phyloP scores from a whole-genome alignment of 805 yeast species.

The Barnettozyma sp. region DNA sequence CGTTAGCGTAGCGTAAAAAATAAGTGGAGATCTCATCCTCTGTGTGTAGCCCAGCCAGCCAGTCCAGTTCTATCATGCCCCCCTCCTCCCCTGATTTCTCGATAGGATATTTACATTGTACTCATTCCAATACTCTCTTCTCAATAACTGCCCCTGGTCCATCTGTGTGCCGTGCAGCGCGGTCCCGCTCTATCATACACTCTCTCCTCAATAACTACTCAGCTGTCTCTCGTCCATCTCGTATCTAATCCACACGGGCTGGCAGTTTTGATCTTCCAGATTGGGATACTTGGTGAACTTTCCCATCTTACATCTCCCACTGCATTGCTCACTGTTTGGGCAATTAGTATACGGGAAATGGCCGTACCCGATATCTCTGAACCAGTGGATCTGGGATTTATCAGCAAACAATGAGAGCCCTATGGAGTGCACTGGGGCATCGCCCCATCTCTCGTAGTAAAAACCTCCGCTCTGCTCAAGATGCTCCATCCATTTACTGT shows the following conservation, averaged over 20 bases:
- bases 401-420: constrained; percentile 71
- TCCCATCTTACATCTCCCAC: constrained; percentile 44
- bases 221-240: constrained; percentile 30
- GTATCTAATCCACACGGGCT: constrained; percentile 58
- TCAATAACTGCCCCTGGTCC: no score
- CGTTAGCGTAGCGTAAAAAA: no score
- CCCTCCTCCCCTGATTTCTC: no score
- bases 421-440: constrained; percentile 82
- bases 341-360: constrained; percentile 75
- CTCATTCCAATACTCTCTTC: no score
- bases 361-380: constrained; percentile 72
- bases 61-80: no score
- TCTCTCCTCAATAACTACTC: constrained; percentile 20
- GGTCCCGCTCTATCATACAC: no score
- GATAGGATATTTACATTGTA: no score
- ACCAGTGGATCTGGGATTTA: constrained; percentile 70
- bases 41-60: no score
- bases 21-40: no score
- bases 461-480: constrained; percentile 72
- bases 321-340: constrained; percentile 52
- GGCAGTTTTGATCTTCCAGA: constrained; percentile 64
- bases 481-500: constrained; percentile 52
- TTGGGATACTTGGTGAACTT: constrained; percentile 44
- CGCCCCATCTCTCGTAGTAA: constrained; percentile 91
- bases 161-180: no score